A percentile compares a stretch with the other conserved stretches of the same genome.
phyloP scores from a whole-genome alignment of 1,284 basidiomycete species.

The Papiliotrema fonsecae region DNA sequence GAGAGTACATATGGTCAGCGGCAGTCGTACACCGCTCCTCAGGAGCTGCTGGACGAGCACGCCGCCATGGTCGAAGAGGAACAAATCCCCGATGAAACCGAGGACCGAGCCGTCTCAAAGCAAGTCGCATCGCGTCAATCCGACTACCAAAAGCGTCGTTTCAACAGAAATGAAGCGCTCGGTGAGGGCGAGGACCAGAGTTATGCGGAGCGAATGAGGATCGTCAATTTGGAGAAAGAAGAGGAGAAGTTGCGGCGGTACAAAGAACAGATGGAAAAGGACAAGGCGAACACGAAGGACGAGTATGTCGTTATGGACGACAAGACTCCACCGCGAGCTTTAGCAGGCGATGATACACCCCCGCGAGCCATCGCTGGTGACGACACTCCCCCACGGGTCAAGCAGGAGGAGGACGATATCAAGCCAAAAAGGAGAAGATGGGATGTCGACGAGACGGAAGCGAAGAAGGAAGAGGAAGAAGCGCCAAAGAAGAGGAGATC shows the following conservation, averaged over 20 bases:
- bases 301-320: slow-evolving; percentile 62
- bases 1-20: slow-evolving; percentile 53
- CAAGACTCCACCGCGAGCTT: slow-evolving; percentile 73
- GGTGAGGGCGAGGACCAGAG: slow-evolving; percentile 64
- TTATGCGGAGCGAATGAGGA: slow-evolving; percentile 94
- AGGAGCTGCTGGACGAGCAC: slow-evolving; percentile 92
- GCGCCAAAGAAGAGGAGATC: slow-evolving; percentile 87
- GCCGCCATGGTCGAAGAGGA: slow-evolving; percentile 87
- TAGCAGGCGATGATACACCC: slow-evolving; percentile 27
- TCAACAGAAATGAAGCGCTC: slow-evolving; percentile 60
- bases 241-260: slow-evolving; percentile 77
- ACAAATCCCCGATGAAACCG: slow-evolving; percentile 87
- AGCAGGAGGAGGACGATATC: slow-evolving; percentile 55
- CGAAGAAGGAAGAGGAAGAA: slow-evolving; percentile 56
- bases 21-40: slow-evolving; percentile 85
- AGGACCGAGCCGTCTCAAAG: slow-evolving; percentile 82
- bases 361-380: slow-evolving; percentile 18
- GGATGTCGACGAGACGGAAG: slow-evolving; percentile 46
- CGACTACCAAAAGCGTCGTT: slow-evolving; percentile 92
- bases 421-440: slow-evolving; percentile 54
- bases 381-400: slow-evolving; percentile 24
- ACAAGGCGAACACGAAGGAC: slow-evolving; percentile 69
- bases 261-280: slow-evolving; percentile 76
- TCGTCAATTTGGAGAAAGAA: slow-evolving; percentile 87
- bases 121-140: slow-evolving; percentile 92